phyloP scores from a whole-genome alignment of 495 filamentous ascomycete genomes.

The Hypoxylon trugodes region DNA sequence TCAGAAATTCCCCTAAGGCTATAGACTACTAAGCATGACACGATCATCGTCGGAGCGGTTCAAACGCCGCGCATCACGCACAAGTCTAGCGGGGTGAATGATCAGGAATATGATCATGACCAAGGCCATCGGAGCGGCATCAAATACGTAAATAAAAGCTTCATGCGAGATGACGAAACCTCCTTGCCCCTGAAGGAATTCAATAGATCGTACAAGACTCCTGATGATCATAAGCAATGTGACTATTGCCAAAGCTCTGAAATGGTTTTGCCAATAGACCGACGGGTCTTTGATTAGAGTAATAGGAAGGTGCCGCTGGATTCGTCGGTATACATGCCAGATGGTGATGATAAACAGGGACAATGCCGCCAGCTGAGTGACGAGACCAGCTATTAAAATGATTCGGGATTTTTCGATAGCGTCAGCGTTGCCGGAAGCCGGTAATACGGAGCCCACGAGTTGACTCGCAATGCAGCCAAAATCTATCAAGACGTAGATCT shows the following conservation, averaged over 20 bases:
- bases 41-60: too few relatives aligned
- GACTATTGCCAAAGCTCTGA: not conserved
- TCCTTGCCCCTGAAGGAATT: not conserved
- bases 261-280: not conserved
- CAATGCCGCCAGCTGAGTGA: too few relatives aligned
- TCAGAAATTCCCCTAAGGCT: too few relatives aligned
- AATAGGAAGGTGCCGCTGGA: not conserved
- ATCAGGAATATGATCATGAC: not conserved
- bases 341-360: too few relatives aligned
- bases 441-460: not conserved
- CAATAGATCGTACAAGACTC: not conserved
- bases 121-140: not conserved
- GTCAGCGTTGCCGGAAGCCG: not conserved
- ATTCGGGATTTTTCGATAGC: not conserved
- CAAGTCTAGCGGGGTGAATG: too few relatives aligned
- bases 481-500: not conserved
- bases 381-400: too few relatives aligned
- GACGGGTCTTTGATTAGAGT: not conserved
- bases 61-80: too few relatives aligned
- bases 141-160: not conserved
- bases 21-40: too few relatives aligned
- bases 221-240: not conserved
- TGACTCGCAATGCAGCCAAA: not conserved
- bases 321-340: not conserved
- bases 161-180: not conserved